Conservation (phyloP, 108 stramenopile genomes). For the Stephanodiscus triporus region DNA sequence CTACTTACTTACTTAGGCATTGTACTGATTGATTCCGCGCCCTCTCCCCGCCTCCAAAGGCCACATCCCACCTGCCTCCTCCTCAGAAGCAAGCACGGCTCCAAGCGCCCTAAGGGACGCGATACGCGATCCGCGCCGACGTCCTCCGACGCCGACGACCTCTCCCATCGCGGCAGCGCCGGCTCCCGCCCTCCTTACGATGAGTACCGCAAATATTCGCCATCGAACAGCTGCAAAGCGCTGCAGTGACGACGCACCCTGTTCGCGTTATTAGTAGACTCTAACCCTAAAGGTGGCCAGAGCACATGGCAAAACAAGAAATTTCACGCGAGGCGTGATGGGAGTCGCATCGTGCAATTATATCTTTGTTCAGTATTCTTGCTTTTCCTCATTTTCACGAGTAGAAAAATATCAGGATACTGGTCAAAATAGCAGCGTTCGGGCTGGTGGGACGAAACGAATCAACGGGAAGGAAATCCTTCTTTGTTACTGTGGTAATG, state of each 20-base stretch:
- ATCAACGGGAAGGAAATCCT: constrained; percentile 26
- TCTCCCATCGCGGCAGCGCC: too few relatives aligned
- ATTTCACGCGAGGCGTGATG: constrained; percentile 33
- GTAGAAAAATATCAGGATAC: background rate
- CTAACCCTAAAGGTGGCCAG: background rate
- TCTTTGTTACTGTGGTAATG: constrained; percentile 74
- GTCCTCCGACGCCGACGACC: too few relatives aligned
- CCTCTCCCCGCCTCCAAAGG: too few relatives aligned
- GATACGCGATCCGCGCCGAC: too few relatives aligned
- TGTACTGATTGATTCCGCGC: too few relatives aligned
- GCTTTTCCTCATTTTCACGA: constrained; percentile 18
- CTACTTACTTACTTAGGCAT: too few relatives aligned
- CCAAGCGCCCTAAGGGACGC: too few relatives aligned
- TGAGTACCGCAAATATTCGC: constrained; percentile 21
- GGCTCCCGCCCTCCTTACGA: too few relatives aligned
- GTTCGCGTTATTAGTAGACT: background rate
- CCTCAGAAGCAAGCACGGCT: too few relatives aligned
- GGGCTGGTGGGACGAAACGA: constrained; percentile 8
- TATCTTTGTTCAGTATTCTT: constrained; percentile 24
- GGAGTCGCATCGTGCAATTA: constrained; percentile 25
- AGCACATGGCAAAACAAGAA: constrained; percentile 13
- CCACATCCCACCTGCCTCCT: too few relatives aligned
- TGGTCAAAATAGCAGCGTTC: background rate
- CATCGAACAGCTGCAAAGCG: constrained; percentile 16
- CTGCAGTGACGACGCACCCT: background rate